Evolutionary conservation across 345 rosid genomes (phyloP), one percentile per base, ranked within the genome.

Genomic region (Eucalyptus regnans): DNA sequence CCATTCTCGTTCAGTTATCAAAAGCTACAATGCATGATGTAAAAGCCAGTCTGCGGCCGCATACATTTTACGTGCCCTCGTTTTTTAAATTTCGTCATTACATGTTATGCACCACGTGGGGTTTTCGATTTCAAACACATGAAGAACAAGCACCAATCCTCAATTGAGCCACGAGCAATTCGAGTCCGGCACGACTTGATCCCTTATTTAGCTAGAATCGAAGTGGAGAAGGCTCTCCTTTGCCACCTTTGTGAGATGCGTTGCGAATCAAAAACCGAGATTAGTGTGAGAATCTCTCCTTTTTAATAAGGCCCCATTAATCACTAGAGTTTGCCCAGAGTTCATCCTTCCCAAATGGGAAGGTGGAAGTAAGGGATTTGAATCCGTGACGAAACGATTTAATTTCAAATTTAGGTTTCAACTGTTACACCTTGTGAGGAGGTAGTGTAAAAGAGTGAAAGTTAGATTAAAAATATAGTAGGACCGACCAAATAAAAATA

Each of bases 151-250:
- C 58, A 9, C 5, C 62, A 56, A 50, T 25, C 48, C 86, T 90
- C 88, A 52, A 41, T 41, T 86, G 83, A 76, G 43, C 6, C 25
- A 12, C 27, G 33, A 80, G n/a, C 56, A 87, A 62, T 87, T 89
- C 86, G 92, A 90, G 91, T 90, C 91, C 93, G 71, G 44, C 88
- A 93, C 92, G 95, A 52, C 90, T 88, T 88, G 86, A 15, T 66
- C 54, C 91, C 62, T 56, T 23, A 4, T 56, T 88, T 54, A 88
- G 88, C 91, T 4, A 68, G 20, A 51, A 27, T 12, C 15, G 76
- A 17, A 76, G 48, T n/a, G 31, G 87, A 12, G 68, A 29, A 31
- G 44, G 44, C 29, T 15, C 25, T 66, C 71, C 50, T 44, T 41
- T 18, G 62, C 76, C 43, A 37, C 14, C 10, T 29, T 71, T 15